Conservation (phyloP, 495 filamentous ascomycete species). For the Penicillium longicatenatum region DNA sequence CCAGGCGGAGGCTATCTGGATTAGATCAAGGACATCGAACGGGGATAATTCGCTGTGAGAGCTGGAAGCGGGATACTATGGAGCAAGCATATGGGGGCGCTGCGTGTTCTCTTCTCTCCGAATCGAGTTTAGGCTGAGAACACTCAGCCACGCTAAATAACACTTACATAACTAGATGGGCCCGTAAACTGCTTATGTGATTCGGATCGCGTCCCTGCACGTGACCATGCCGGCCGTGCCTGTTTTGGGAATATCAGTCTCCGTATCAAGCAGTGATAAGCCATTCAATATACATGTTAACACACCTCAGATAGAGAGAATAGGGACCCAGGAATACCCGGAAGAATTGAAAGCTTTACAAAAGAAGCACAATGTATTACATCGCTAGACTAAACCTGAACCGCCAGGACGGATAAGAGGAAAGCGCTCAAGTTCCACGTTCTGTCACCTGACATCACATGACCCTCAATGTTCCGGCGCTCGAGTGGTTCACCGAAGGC, state of each 20-base stretch:
- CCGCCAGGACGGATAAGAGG: neutral
- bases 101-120: constrained; percentile 25
- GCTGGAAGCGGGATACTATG: neutral
- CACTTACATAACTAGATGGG: neutral
- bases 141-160: constrained; percentile 14
- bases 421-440: neutral
- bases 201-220: neutral
- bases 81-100: constrained; percentile 12
- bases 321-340: neutral
- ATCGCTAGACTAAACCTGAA: neutral
- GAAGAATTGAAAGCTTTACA: neutral
- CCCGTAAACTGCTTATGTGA: neutral
- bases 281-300: neutral
- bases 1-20: constrained; percentile 33
- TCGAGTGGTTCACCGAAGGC: constrained; percentile 34
- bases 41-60: constrained; percentile 3
- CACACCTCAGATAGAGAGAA: neutral
- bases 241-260: neutral
- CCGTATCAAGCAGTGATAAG: constrained; percentile 1
- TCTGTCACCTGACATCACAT: constrained; percentile 16
- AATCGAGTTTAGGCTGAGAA: constrained; percentile 22
- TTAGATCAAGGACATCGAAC: constrained; percentile 38
- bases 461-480: constrained; percentile 1
- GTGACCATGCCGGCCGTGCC: neutral
- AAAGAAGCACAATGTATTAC: neutral